Conservation (phyloP, 2,329 filamentous ascomycete species). For the Tolypocladium inflatum region DNA sequence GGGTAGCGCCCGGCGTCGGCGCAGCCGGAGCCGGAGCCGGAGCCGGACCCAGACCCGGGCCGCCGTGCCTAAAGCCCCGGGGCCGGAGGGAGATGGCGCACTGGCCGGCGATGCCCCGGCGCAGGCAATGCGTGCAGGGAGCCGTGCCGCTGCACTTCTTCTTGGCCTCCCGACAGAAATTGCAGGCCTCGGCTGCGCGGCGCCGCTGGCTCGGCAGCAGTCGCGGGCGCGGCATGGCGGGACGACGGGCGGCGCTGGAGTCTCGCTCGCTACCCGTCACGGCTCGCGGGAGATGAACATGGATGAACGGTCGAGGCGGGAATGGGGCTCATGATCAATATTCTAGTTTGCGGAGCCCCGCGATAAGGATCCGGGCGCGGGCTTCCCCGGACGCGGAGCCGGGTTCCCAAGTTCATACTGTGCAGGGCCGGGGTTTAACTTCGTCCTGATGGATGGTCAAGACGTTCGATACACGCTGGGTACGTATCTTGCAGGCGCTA, state of each 20-base stretch:
- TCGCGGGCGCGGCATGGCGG: slow-evolving; percentile 40
- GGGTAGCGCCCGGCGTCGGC: not conserved
- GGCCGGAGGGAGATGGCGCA: slow-evolving; percentile 25
- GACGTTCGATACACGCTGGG: no score
- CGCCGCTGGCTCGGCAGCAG: slow-evolving; percentile 38
- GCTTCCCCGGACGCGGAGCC: not conserved
- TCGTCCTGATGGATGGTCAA: no score
- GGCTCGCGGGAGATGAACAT: not conserved
- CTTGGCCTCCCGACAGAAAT: slow-evolving; percentile 37
- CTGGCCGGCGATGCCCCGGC: slow-evolving; percentile 28
- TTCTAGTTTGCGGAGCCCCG: not conserved
- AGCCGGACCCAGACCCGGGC: not conserved
- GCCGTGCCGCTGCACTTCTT: slow-evolving; percentile 39
- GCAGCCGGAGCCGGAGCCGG: not conserved
- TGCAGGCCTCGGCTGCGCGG: slow-evolving; percentile 38
- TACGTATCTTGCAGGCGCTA: no score
- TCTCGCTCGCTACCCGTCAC: not conserved
- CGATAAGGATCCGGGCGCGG: not conserved
- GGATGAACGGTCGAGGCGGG: not conserved
- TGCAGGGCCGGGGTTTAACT: not conserved
- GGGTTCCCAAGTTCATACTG: not conserved
- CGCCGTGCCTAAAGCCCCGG: slow-evolving; percentile 11
- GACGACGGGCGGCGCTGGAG: not conserved
- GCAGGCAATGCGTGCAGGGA: slow-evolving; percentile 37
- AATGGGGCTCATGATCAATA: not conserved